phyloP scores from a whole-genome alignment of 208 protist genomes.

The Leishmania amazonensis region DNA sequence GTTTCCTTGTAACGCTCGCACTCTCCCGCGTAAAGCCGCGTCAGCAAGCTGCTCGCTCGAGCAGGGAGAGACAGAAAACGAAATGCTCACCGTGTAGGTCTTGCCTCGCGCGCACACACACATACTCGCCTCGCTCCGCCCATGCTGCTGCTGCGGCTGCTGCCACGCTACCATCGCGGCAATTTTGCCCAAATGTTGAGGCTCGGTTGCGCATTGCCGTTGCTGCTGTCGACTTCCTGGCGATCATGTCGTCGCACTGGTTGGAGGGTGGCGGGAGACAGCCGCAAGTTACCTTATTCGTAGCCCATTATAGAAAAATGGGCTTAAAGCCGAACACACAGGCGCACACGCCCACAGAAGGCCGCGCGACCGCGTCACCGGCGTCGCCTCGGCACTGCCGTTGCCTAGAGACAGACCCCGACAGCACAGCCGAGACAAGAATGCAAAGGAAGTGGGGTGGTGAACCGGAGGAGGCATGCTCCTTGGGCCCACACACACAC shows the following conservation, averaged over 20 bases:
- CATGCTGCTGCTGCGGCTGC: background rate
- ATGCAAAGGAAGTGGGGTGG: background rate
- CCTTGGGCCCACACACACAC: background rate
- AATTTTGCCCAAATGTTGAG: background rate
- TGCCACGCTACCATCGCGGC: background rate
- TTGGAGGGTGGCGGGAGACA: background rate
- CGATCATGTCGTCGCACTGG: background rate
- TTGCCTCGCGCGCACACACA: background rate
- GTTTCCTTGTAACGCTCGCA: background rate
- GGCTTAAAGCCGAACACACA: background rate
- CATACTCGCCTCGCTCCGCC: background rate
- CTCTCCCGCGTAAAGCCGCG: background rate
- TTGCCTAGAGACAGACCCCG: background rate
- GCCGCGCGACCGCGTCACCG: background rate
- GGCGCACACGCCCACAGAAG: background rate
- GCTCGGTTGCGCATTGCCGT: background rate
- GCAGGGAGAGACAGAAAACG: background rate
- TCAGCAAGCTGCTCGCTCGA: background rate
- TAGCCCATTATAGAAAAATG: background rate
- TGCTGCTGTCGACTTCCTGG: background rate
- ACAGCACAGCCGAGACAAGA: background rate
- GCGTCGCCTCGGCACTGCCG: background rate
- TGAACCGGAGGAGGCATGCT: background rate
- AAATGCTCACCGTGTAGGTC: background rate
- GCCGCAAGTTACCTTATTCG: background rate